Conservation (phyloP, 1,139 yeast genomes). For the Kodamaea alishanica region DNA sequence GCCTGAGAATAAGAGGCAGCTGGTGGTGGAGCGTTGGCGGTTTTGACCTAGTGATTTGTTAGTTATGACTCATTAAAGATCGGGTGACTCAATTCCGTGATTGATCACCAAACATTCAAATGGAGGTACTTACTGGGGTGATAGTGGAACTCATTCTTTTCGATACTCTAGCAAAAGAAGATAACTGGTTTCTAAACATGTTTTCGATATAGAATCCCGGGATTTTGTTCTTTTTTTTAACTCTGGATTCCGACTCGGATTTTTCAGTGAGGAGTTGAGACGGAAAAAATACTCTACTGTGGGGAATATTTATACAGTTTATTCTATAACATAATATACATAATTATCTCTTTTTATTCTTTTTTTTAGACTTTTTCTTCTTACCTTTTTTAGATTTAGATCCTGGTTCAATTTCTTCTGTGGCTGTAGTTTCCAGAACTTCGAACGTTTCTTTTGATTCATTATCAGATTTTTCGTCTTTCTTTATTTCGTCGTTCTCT, state of each 20-base stretch:
- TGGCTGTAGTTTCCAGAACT: too few relatives aligned
- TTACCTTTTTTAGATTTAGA: conserved; percentile 2
- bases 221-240: conserved; percentile 17
- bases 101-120: background rate
- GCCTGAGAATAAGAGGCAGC: conserved; percentile 96
- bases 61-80: too few relatives aligned
- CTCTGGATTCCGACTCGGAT: conserved; percentile 15
- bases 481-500: conserved; percentile 1
- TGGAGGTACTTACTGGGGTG: conserved; percentile 16
- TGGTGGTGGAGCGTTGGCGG: conserved; percentile 86
- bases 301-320: too few relatives aligned
- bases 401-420: conserved; percentile 6
- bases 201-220: background rate
- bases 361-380: conserved; percentile 11
- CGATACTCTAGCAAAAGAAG: conserved; percentile 18
- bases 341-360: conserved; percentile 4
- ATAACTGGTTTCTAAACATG: conserved; percentile 21
- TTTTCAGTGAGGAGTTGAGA: conserved; percentile 26
- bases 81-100: background rate
- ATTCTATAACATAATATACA: too few relatives aligned
- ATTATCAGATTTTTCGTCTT: background rate
- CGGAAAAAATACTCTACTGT: conserved; percentile 6
- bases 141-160: conserved; percentile 18
- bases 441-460: background rate
- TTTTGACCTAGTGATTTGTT: conserved; percentile 49